Conservation (phyloP, 495 filamentous ascomycete species). For the Staphylotrichum tortipilum region DNA sequence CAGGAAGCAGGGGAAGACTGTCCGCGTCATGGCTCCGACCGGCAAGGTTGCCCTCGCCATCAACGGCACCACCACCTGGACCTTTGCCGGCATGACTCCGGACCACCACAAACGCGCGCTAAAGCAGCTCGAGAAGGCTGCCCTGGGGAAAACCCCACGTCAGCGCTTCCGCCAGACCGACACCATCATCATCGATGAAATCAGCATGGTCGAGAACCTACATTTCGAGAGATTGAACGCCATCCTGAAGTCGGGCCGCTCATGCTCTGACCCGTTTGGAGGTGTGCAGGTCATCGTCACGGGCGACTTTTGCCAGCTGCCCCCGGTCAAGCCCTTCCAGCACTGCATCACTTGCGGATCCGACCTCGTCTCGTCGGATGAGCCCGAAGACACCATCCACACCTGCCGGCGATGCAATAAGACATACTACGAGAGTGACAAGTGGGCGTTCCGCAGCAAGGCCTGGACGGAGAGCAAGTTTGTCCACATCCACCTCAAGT, state of each 20-base stretch:
- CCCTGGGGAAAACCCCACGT: background rate
- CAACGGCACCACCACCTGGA: slow-evolving; percentile 45
- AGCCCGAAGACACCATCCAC: slow-evolving; percentile 54
- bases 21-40: slow-evolving; percentile 50
- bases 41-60: slow-evolving; percentile 47
- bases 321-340: slow-evolving; percentile 77
- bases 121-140: background rate
- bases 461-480: slow-evolving; percentile 32
- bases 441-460: slow-evolving; percentile 32
- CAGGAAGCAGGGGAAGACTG: slow-evolving; percentile 19
- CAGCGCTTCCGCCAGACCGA: slow-evolving; percentile 31
- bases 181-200: slow-evolving; percentile 39
- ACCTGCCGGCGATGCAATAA: slow-evolving; percentile 25
- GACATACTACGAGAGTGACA: slow-evolving; percentile 29
- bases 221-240: slow-evolving; percentile 46
- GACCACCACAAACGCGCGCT: slow-evolving; percentile 20
- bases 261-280: slow-evolving; percentile 61
- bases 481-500: slow-evolving; percentile 34
- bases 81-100: slow-evolving; percentile 47
- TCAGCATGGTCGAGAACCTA: slow-evolving; percentile 47
- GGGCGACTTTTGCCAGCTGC: slow-evolving; percentile 93
- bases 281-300: slow-evolving; percentile 90
- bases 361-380: slow-evolving; percentile 51
- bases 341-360: slow-evolving; percentile 66
- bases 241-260: slow-evolving; percentile 37